phyloP scores from a whole-genome alignment of 2,329 filamentous ascomycete species.

The Hymenoscyphus salicellus region DNA sequence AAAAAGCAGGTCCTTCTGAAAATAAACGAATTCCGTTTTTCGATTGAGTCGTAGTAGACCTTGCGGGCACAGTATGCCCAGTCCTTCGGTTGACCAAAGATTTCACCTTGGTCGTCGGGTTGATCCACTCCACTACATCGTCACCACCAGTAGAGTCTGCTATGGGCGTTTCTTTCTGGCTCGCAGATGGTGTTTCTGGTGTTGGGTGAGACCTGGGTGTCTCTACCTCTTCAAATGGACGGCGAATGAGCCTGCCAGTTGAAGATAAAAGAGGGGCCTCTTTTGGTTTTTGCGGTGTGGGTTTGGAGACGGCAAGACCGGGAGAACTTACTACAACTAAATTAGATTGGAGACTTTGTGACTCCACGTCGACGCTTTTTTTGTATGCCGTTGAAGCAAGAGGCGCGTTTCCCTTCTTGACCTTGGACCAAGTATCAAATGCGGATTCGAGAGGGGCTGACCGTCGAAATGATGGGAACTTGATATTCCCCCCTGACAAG shows the following conservation, averaged over 20 bases:
- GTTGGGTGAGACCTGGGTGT: neutral
- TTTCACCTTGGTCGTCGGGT: conserved; percentile 55
- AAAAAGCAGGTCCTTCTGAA: neutral
- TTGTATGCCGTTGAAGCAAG: neutral
- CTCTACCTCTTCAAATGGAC: conserved; percentile 44
- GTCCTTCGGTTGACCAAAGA: conserved; percentile 55
- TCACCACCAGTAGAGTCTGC: conserved; percentile 33
- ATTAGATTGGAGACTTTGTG: neutral
- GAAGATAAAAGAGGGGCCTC: conserved; percentile 40
- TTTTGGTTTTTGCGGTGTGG: neutral
- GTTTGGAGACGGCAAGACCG: neutral
- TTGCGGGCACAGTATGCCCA: conserved; percentile 43
- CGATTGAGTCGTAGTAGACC: conserved; percentile 19
- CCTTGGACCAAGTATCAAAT: conserved; percentile 40
- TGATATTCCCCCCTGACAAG: conserved; percentile 25
- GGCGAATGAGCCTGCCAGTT: conserved; percentile 43
- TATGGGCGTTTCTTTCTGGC: neutral
- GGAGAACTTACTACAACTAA: neutral
- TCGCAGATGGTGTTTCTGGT: neutral
- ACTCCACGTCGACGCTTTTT: neutral
- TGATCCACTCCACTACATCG: conserved; percentile 52
- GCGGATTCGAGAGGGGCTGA: conserved; percentile 28
- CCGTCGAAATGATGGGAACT: conserved; percentile 27
- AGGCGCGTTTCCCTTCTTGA: conserved; percentile 36
- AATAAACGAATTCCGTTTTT: neutral